phyloP scores from a whole-genome alignment of 2,329 filamentous ascomycete genomes.

The Cladosporium sp. region DNA sequence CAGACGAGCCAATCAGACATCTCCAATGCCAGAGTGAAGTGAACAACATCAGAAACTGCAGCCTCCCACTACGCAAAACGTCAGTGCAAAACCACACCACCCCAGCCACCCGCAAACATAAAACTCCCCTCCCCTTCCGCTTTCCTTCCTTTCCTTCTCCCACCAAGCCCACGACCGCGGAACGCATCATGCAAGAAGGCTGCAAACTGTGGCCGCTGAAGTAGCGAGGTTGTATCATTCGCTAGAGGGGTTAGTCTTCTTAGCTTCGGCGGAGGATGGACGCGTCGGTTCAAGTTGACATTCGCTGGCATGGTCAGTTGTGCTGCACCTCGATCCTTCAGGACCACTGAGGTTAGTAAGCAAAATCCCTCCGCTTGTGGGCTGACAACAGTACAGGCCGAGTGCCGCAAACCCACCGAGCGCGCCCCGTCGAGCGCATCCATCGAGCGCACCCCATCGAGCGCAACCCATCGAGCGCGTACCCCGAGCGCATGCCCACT shows the following conservation, averaged over 20 bases:
- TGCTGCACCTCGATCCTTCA: background rate
- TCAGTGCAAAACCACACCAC: no score
- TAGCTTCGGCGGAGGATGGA: constrained; percentile 5
- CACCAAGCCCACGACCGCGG: background rate
- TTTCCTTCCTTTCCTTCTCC: background rate
- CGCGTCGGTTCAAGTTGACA: no score
- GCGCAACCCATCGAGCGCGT: no score
- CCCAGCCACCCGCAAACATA: no score
- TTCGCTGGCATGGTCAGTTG: background rate
- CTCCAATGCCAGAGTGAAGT: no score
- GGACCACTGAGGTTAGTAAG: background rate
- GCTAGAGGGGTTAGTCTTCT: background rate
- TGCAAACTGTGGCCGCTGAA: background rate
- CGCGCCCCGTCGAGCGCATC: no score
- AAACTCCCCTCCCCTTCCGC: background rate
- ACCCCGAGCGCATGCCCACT: no score
- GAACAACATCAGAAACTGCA: background rate
- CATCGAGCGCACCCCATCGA: no score
- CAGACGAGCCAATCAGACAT: no score
- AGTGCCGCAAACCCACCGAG: background rate
- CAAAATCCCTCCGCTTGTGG: no score
- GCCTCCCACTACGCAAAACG: no score
- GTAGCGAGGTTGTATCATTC: background rate
- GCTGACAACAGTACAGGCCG: no score
- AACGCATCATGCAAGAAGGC: background rate